Evolutionary conservation across 805 yeast genomes (phyloP).

Genomic region (Komagataella populi): DNA sequence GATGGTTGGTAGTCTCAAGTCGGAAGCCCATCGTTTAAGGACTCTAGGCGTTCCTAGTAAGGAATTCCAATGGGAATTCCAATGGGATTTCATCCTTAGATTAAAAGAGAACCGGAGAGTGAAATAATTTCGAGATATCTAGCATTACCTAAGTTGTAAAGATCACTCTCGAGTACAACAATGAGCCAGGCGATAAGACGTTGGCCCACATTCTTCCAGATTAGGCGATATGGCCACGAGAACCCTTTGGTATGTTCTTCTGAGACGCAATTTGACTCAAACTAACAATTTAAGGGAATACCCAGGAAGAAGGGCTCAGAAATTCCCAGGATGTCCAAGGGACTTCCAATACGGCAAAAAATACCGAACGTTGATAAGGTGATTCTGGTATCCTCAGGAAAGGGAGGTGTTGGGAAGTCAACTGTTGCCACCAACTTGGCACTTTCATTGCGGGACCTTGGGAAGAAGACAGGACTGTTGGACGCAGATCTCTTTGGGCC

Average conservation of each 20-base stretch:
- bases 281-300: conserved; percentile 22
- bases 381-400: conserved; percentile 59
- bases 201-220: background rate
- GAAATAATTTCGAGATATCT: background rate
- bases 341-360: conserved; percentile 38
- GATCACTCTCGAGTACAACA: background rate
- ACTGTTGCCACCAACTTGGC: conserved; percentile 65
- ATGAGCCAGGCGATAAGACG: background rate
- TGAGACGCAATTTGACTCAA: conserved; percentile 4
- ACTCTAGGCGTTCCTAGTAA: background rate
- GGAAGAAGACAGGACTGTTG: conserved; percentile 50
- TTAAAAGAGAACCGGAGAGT: background rate
- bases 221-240: conserved; percentile 18
- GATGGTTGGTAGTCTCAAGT: conserved; percentile 43
- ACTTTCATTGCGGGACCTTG: conserved; percentile 36
- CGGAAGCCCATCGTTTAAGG: background rate
- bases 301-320: conserved; percentile 16
- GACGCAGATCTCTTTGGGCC: conserved; percentile 86
- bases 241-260: conserved; percentile 38
- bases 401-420: conserved; percentile 77
- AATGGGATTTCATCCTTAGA: background rate
- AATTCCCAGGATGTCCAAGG: conserved; percentile 28
- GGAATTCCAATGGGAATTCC: background rate
- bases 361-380: conserved; percentile 52
- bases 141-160: background rate